Evolutionary conservation across 75 land plant genomes (phyloP), one percentile per base, ranked within the genome.

Genomic region (Selaginella tamariscina): DNA sequence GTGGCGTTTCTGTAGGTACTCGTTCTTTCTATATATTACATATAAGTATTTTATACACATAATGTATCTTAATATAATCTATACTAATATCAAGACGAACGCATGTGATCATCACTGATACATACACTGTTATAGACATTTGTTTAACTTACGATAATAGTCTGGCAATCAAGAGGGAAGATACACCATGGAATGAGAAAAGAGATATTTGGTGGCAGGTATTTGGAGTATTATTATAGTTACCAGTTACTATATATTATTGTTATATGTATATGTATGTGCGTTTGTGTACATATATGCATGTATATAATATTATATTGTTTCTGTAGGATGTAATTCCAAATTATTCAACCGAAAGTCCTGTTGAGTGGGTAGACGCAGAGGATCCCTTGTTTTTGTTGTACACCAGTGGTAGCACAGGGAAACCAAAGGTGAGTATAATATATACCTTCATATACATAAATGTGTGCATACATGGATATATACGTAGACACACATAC

Each of bases 191-290:
- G 90, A 69, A 81, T 55, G 80, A 76, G 28, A 86, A 83, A 72
- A 85, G 95, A 73, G 98, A 93, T 65, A 31, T 86, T 26, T 93
- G 98, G 98, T 93, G 95, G 95, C 91, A 89, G 98, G 98, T 89
- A 32, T 33, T 32, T 67, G 24, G 23, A 2, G 29, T 59, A 2
- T n/a, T 20, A 2, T 49, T 67, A 9, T 1, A 5, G 44, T 44
- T 67, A 49, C 18, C 65, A 1, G 13, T 64, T 29, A 27, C 28
- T 23, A n/a, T n/a, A n/a, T n/a, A n/a, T n/a, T n/a, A n/a, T n/a
- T n/a, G n/a, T n/a, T n/a, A n/a, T n/a, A n/a, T n/a, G n/a, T n/a
- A n/a, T n/a, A n/a, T n/a, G n/a, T n/a, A n/a, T n/a, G n/a, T n/a
- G n/a, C n/a, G n/a, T n/a, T n/a, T n/a, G n/a, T n/a, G n/a, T n/a